Percentiles rank a stretch among this genome's conserved stretches.
Conservation (phyloP, 1,284 basidiomycete species). For the Ceratobasidium sp. region DNA sequence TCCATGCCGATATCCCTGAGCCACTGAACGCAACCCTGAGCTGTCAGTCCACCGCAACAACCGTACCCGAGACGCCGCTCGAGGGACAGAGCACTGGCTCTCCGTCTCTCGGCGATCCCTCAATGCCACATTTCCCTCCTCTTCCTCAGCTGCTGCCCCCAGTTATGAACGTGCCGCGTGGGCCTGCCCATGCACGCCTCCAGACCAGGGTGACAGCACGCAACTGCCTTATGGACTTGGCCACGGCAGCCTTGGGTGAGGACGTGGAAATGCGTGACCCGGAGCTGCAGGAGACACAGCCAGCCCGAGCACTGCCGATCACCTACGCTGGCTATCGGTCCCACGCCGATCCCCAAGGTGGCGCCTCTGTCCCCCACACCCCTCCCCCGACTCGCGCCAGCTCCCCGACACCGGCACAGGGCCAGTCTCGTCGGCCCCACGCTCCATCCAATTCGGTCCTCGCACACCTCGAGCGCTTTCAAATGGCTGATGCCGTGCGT, state of each 20-base stretch:
- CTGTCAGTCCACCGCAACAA: neutral
- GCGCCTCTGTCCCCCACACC: too few relatives aligned
- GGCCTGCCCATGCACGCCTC: constrained; percentile 8
- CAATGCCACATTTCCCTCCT: neutral
- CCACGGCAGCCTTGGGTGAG: neutral
- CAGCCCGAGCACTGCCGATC: too few relatives aligned
- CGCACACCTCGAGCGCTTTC: too few relatives aligned
- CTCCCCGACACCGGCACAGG: too few relatives aligned
- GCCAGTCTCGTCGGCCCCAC: too few relatives aligned
- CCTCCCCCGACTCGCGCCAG: too few relatives aligned
- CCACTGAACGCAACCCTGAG: neutral
- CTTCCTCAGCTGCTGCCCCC: neutral
- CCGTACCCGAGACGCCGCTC: neutral
- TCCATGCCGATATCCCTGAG: neutral
- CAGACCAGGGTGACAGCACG: neutral
- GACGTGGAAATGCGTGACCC: constrained; percentile 1
- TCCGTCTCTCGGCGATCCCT: neutral
- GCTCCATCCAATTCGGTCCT: too few relatives aligned
- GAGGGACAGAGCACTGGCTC: neutral
- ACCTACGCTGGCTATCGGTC: too few relatives aligned
- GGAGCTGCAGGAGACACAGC: neutral
- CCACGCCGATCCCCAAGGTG: too few relatives aligned
- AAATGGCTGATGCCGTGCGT: neutral
- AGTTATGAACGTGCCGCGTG: neutral
- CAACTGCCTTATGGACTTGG: neutral